These are phyloP conservation scores for Daldinia concentrica DNA, from an alignment of 495 filamentous ascomycete species.

Conservation along the genomic window DNA sequence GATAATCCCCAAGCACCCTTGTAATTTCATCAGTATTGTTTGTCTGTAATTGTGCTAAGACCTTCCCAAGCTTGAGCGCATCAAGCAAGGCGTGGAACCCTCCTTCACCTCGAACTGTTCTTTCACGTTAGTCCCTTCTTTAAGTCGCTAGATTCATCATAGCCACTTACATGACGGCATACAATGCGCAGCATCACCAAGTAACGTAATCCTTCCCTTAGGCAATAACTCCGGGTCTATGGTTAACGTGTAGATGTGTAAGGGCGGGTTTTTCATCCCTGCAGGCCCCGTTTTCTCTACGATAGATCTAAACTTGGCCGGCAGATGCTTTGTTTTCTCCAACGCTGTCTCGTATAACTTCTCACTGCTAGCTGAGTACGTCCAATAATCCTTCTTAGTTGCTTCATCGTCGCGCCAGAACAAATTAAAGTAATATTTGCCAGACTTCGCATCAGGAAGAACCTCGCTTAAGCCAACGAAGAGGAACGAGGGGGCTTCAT, in stretches of 20 bases:
- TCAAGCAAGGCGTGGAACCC: constrained; percentile 39
- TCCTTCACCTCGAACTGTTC: constrained; percentile 38
- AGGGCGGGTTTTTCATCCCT: constrained; percentile 30
- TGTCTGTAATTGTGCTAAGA: constrained; percentile 18
- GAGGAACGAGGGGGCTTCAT: constrained; percentile 32
- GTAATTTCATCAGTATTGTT: constrained; percentile 19
- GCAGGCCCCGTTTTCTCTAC: constrained; percentile 35
- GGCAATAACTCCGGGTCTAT: constrained; percentile 35
- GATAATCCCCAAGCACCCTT: constrained; percentile 34
- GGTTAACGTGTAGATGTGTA: constrained; percentile 32
- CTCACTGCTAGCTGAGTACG: constrained; percentile 32
- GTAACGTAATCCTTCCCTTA: constrained; percentile 53
- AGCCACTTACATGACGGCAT: constrained; percentile 63
- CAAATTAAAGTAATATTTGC: constrained; percentile 41
- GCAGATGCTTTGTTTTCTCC: constrained; percentile 39
- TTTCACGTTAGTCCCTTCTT: neutral
- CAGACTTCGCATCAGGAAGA: constrained; percentile 37
- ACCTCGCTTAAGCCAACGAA: constrained; percentile 40
- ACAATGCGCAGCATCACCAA: constrained; percentile 64
- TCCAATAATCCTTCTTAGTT: constrained; percentile 36
- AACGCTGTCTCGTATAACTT: constrained; percentile 35
- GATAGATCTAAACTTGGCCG: constrained; percentile 31
- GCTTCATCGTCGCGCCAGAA: constrained; percentile 39
- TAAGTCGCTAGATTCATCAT: neutral
- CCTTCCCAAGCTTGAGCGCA: constrained; percentile 34